A percentile compares a stretch with the other conserved stretches of the same genome.
These are phyloP conservation scores for Xylaria telfairii DNA, from an alignment of 495 filamentous ascomycete species.

Conservation along the genomic window DNA sequence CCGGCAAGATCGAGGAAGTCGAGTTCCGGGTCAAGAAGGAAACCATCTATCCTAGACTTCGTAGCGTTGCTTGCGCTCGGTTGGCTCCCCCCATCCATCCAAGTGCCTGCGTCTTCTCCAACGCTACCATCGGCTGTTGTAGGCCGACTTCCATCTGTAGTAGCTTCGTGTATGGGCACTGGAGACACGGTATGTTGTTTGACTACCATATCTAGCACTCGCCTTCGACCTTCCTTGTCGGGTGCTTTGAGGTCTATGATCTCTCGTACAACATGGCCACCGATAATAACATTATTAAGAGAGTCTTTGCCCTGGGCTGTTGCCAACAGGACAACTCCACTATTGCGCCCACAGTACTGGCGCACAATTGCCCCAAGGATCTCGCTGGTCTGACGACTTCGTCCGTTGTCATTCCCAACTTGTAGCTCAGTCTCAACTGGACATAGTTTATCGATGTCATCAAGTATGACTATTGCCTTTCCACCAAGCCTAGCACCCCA, in stretches of 20 bases:
- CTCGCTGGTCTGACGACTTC: slow-evolving; percentile 91
- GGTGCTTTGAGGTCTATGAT: slow-evolving; percentile 86
- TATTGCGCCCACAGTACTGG: slow-evolving; percentile 76
- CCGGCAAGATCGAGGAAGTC: slow-evolving; percentile 93
- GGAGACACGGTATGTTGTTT: slow-evolving; percentile 51
- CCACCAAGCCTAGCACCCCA: slow-evolving; percentile 90
- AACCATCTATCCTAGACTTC: slow-evolving; percentile 59
- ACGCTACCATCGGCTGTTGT: slow-evolving; percentile 58
- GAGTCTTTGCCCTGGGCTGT: slow-evolving; percentile 92
- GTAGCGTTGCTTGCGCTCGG: slow-evolving; percentile 26
- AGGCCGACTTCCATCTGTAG: slow-evolving; percentile 55
- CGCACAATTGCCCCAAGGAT: slow-evolving; percentile 80
- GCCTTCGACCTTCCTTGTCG: slow-evolving; percentile 86
- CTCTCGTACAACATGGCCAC: slow-evolving; percentile 80
- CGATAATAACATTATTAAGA: slow-evolving; percentile 78
- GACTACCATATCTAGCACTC: slow-evolving; percentile 77
- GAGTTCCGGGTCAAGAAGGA: slow-evolving; percentile 72
- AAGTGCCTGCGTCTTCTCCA: slow-evolving; percentile 62
- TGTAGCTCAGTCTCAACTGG: slow-evolving; percentile 91
- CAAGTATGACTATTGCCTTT: slow-evolving; percentile 80
- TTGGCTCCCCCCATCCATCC: slow-evolving; percentile 68
- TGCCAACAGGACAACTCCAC: slow-evolving; percentile 83
- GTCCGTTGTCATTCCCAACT: slow-evolving; percentile 87
- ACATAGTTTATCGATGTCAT: slow-evolving; percentile 92
- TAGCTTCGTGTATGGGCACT: slow-evolving; percentile 44